Evolutionary conservation across 208 protist species (phyloP), one percentile per base, ranked within the genome.

Genomic region (Herpetomonas muscarum): DNA sequence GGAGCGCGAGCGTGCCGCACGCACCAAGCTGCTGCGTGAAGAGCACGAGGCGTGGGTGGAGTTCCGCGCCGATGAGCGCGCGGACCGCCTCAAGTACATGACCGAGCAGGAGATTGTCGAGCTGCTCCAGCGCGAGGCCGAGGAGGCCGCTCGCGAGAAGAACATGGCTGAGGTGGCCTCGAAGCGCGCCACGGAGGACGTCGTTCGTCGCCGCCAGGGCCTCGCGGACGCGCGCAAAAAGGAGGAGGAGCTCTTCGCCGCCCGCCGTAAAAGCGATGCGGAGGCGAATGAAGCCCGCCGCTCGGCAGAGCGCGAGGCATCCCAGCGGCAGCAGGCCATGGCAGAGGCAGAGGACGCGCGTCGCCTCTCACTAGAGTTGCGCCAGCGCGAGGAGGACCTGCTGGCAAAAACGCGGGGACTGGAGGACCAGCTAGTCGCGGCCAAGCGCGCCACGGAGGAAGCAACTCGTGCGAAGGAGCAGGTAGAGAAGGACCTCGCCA

Each of bases 41-140:
- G 79, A 93, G 56, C 86, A 93, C 58, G 73, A 87, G 41, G 69
- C 58, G 34, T 93, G 82, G 80, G 55, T 89, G 13, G 69, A 71
- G 51, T 78, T 93, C 55, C 79, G 80, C 28, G 58, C 74, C 15
- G 57, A 62, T 19, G 86, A 90, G 73, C 81, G 86, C 1, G 56
- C 67, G 12, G 79, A 87, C 32, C 81, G 81, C n/a, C 67, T 93
- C 17, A 77, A 84, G 61, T 79, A 77, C 64, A 76, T 93, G 67
- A 80, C 68, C 4, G 76, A 86, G 63, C 64, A 85, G 48, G 76
- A 93, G 52, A 86, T 87, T 28, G 63, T 60, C 0, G 79, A 80
- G 37, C 67, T 90, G 31, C 66, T 93, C 22, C 67, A 70, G 46
- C 76, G 76, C 26, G 86, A 93, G 64, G 80, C 75, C 26, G 36